Conservation (phyloP, 2,329 filamentous ascomycete species). For the Cercospora brassicicola region DNA sequence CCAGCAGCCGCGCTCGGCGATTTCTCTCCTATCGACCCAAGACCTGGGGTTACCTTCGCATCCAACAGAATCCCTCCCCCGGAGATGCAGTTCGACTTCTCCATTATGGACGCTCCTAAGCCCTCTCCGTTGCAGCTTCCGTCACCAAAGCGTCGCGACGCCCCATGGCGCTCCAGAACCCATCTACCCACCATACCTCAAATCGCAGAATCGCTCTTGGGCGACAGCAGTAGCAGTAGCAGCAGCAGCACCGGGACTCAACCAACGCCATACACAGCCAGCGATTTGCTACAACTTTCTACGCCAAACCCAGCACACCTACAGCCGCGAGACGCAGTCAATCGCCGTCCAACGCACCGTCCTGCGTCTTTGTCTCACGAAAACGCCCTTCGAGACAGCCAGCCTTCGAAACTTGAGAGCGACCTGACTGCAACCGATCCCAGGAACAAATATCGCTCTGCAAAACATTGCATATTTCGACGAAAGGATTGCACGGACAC, state of each 20-base stretch:
- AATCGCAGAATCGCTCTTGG: neutral
- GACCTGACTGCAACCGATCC: no score
- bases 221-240: neutral
- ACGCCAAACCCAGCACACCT: neutral
- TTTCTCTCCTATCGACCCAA: neutral
- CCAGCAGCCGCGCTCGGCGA: conserved; percentile 7
- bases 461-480: neutral
- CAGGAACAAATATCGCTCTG: no score
- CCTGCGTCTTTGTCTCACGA: neutral
- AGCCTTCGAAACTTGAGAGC: neutral
- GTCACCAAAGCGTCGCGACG: neutral
- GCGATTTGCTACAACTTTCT: neutral
- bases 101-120: neutral
- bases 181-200: neutral
- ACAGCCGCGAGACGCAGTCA: neutral
- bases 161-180: neutral
- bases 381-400: neutral
- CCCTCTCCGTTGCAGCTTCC: conserved; percentile 4
- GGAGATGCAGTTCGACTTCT: conserved; percentile 3
- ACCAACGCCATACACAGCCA: neutral
- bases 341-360: neutral
- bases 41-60: neutral
- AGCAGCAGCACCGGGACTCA: neutral
- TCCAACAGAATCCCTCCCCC: neutral
- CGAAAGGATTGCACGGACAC: conserved; percentile 2